Evolutionary conservation across 495 filamentous ascomycete species (phyloP), one percentile per base, ranked within the genome.

Genomic region (Penicillium manginii): DNA sequence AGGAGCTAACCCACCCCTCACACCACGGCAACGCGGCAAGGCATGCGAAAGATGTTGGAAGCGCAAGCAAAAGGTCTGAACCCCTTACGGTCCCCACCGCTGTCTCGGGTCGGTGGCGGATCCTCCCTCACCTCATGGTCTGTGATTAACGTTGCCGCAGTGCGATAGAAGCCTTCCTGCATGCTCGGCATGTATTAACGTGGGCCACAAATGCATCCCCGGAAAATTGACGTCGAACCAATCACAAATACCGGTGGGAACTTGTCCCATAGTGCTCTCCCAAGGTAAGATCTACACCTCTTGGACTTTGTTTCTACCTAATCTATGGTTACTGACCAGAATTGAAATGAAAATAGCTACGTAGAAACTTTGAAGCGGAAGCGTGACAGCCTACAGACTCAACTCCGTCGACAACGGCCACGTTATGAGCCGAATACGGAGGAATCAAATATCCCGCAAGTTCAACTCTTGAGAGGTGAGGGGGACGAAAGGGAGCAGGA

Each of bases 21-120:
- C 53, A 4, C 31, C 55, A 33, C 40, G 43, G 37, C 50, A 57
- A 31, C 62, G 62, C n/a, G 62, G 50, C 26, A 63, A 72, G 35
- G 69, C 69, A 2, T 72, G 69, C 26, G 66, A 72, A 40, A 55
- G 69, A 47, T 72, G 69, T 50, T 69, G 69, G 66, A 72, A 72
- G 37, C 66, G 66, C 43, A 72, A 72, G 48, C 66, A 72, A 55
- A 72, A 69, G 69, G 69, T 69, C 19, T 17, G 54, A 40, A 18
- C 45, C 33, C 32, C 9, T 54, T 29, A 37, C 33, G 33, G 33
- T 5, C 33, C 33, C 33, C 33, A 37, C 33, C 9, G 33, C 10
- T 37, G 33, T 37, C 33, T 37, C 33, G 33, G 33, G 33, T n/a
- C 23, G 23, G 15, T 37, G 10, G 10, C 33, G 11, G 10, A n/a